Evolutionary conservation across 2,329 filamentous ascomycete genomes (phyloP), one percentile per base, ranked within the genome.

Genomic region (Huntiella bhutanensis): DNA sequence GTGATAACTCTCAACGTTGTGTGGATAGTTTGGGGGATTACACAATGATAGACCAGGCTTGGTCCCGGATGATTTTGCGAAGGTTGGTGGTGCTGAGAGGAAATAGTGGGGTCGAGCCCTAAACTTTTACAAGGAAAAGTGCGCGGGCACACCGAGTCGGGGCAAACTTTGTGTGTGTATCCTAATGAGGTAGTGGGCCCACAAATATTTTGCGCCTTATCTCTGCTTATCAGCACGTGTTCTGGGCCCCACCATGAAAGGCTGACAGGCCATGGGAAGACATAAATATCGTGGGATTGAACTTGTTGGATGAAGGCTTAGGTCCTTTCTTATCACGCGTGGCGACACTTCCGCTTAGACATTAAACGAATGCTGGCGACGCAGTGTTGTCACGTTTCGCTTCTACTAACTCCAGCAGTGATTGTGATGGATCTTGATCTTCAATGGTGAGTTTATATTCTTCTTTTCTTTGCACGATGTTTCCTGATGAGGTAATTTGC

Each of bases 401-500:
- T 5, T 35, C 28, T n/a, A 41, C 39, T 41, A 41, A 41, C 39
- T 17, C 11, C 11, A 12, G 16, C 10, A n/a, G 17, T n/a, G 7
- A 4, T 13, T 28, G 22, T 6, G 22, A 11, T n/a, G 11, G n/a
- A 41, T 41, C 3, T 19, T 11, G 28, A 28, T 41, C 3, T 10
- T n/a, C 16, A 7, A 48, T 41, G 5, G 43, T 50, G 51, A 56
- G 57, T 53, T 56, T 54, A 51, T 53, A 54, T 34, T 34, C 22
- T 13, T 45, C 51, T 47, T 41, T 48, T 46, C 45, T 4, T 39
- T 38, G 40, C 28, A 17, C 36, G 49, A 49, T 52, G 60, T 55
- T 55, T 54, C 80, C 80, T 83, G 87, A 94, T 93, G 86, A 81
- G 70, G 82, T 62, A 94, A 94, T 95, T 95, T 95, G 86, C 87